A percentile compares a stretch with the other conserved stretches of the same genome.
Conservation (phyloP, 441 rosid genomes). For the Populus tomentosa region DNA sequence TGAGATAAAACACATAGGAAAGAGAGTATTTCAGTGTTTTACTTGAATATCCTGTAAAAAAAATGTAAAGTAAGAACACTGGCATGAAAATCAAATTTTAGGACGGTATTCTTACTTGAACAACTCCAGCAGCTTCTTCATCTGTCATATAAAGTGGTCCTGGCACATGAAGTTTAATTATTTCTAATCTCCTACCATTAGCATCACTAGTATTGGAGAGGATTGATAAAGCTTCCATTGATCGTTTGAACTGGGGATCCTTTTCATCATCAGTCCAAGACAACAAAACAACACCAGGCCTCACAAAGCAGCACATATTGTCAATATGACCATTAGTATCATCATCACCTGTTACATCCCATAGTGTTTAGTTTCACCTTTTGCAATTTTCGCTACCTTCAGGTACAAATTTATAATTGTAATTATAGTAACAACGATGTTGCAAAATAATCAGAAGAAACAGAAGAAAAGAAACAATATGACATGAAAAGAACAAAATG, state of each 20-base stretch:
- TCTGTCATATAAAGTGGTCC: constrained; percentile 83
- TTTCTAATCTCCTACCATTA: constrained; percentile 60
- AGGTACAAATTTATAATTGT: background rate
- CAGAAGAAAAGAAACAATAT: background rate
- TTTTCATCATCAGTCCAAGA: constrained; percentile 72
- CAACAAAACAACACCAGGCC: constrained; percentile 78
- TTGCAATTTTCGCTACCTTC: background rate
- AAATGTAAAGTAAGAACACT: background rate
- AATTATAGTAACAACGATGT: background rate
- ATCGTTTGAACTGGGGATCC: constrained; percentile 69
- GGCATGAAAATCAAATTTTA: constrained; percentile 10
- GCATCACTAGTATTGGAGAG: constrained; percentile 64
- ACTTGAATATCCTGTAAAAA: no score
- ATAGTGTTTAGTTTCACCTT: constrained; percentile 1
- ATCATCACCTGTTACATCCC: constrained; percentile 67
- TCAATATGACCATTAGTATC: constrained; percentile 95
- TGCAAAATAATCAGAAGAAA: background rate
- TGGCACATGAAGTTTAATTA: constrained; percentile 74
- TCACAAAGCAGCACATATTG: constrained; percentile 90
- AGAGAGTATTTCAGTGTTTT: background rate
- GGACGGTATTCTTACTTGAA: constrained; percentile 44
- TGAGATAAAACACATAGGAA: background rate
- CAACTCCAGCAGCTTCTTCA: constrained; percentile 72
- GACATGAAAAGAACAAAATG: background rate
- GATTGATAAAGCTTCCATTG: constrained; percentile 53